Evolutionary conservation across 2,329 filamentous ascomycete genomes (phyloP).

Genomic region (Ophiocordyceps camponoti-floridani): DNA sequence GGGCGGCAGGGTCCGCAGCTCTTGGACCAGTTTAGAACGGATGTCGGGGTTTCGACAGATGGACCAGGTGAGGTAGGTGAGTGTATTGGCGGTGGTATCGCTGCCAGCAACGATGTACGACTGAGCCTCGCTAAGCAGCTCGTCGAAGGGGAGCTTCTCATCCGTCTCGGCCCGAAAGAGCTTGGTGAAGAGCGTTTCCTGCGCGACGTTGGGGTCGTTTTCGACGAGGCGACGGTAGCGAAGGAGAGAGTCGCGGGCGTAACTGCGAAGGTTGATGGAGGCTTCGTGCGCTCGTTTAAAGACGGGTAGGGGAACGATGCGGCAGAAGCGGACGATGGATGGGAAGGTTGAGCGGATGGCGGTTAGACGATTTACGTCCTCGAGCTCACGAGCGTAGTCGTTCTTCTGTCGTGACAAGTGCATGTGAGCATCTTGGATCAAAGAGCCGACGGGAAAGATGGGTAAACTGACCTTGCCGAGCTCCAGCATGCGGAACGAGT

Average conservation of each 20-base stretch:
- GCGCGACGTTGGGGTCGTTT: constrained; percentile 5
- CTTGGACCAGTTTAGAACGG: constrained; percentile 13
- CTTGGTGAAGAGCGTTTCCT: constrained; percentile 18
- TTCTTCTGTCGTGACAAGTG: constrained; percentile 9
- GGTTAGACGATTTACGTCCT: constrained; percentile 7
- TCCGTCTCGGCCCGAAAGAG: constrained; percentile 17
- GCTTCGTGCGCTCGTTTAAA: constrained; percentile 3
- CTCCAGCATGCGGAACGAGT: constrained; percentile 35
- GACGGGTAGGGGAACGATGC: constrained; percentile 6
- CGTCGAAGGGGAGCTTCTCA: constrained; percentile 8
- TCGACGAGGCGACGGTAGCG: constrained; percentile 9
- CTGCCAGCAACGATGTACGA: constrained; percentile 30
- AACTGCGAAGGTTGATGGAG: constrained; percentile 5
- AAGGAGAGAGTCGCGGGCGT: constrained; percentile 11
- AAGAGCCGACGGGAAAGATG: too few species aligned
- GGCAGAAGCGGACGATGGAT: constrained; percentile 7
- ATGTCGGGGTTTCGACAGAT: constrained; percentile 13
- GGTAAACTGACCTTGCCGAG: constrained; percentile 24
- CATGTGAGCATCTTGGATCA: too few species aligned
- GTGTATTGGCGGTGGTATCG: constrained; percentile 29
- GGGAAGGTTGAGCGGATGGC: constrained; percentile 12
- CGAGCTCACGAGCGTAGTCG: constrained; percentile 21
- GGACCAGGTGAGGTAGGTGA: constrained; percentile 28
- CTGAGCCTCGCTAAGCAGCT: constrained; percentile 21
- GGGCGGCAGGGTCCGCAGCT: constrained; percentile 16